Evolutionary conservation across 169 alveolate genomes (phyloP), one percentile per base, ranked within the genome.

Genomic region (Babesia divergens): DNA sequence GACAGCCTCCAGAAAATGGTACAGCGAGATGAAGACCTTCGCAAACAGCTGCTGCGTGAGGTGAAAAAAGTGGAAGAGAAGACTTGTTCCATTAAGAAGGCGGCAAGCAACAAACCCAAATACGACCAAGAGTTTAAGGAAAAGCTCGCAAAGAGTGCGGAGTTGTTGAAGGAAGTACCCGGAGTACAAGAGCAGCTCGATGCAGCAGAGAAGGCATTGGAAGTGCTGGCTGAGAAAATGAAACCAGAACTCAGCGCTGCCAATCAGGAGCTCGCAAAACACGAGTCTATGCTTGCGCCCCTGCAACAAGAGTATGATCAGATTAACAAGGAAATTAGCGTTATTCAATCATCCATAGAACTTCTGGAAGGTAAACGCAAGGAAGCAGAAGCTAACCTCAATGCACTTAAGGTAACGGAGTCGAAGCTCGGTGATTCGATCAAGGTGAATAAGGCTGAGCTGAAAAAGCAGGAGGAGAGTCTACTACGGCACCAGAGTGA

Each of bases 1-100:
- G 90, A 66, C 44, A 91, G 84, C 54, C 85, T 93, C 51, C 84
- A 91, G 62, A 32, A 58, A 20, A 46, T 90, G 58, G 55, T 83
- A 6, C 66, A 74, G 14, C 69, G 66, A 32, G 95, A 91, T 60
- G 95, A 91, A 56, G 93, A 91, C 31, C 71, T 90, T 50, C 81
- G 93, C 46, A 85, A 82, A 37, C 89, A 84, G 53, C 46, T 83
- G 82, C 34, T 81, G 22, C 60, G 82, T 26, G 87, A 88, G 24
- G 87, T 86, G 28, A 80, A 87, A 35, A 84, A 88, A 65, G 84
- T 91, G 50, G 80, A 90, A 77, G 86, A 86, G 51, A 65, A 86
- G 91, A 71, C 91, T 43, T 34, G 56, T 29, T 35, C 65, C 29
- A 79, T 70, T 47, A 90, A 84, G 58, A 69, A 64, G 28, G 83